These are phyloP conservation scores for Lasiodiplodia sp. DNA, from an alignment of 2,329 filamentous ascomycete species.

Conservation along the genomic window DNA sequence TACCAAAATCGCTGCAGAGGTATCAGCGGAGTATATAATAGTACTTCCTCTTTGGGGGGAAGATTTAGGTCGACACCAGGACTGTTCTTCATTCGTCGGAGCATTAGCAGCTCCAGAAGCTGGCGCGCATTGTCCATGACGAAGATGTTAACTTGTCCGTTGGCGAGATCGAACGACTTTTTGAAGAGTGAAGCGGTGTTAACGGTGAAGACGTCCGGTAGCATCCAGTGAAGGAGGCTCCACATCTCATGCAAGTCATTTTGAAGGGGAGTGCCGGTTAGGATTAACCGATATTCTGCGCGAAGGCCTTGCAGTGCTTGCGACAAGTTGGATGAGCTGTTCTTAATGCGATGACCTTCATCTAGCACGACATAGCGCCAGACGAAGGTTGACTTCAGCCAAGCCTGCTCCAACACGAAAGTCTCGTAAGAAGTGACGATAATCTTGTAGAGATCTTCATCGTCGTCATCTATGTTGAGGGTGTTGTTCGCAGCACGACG, in stretches of 20 bases:
- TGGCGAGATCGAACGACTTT: slow-evolving; percentile 63
- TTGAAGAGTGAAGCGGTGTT: slow-evolving; percentile 61
- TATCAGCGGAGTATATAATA: slow-evolving; percentile 65
- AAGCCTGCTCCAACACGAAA: slow-evolving; percentile 94
- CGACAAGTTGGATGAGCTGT: slow-evolving; percentile 60
- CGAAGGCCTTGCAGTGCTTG: slow-evolving; percentile 52
- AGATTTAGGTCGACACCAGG: slow-evolving; percentile 62
- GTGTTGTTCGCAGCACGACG: slow-evolving; percentile 62
- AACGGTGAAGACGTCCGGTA: slow-evolving; percentile 63
- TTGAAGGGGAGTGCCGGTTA: slow-evolving; percentile 65
- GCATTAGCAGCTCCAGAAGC: slow-evolving; percentile 65
- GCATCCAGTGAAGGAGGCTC: slow-evolving; percentile 65
- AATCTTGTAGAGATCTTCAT: slow-evolving; percentile 55
- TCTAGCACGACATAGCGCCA: slow-evolving; percentile 99
- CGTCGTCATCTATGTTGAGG: slow-evolving; percentile 34
- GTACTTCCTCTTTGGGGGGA: slow-evolving; percentile 64
- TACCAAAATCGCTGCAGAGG: slow-evolving; percentile 68
- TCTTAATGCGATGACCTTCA: slow-evolving; percentile 99
- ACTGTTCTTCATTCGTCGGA: slow-evolving; percentile 65
- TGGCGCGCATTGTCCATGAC: slow-evolving; percentile 62
- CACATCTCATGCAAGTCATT: slow-evolving; percentile 66
- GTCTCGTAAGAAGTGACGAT: slow-evolving; percentile 97
- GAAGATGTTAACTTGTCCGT: slow-evolving; percentile 60
- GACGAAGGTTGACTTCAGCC: slow-evolving; percentile 91
- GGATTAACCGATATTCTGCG: slow-evolving; percentile 58